Conservation (phyloP, 805 yeast species). For the Pichia nanzhaoensis region DNA sequence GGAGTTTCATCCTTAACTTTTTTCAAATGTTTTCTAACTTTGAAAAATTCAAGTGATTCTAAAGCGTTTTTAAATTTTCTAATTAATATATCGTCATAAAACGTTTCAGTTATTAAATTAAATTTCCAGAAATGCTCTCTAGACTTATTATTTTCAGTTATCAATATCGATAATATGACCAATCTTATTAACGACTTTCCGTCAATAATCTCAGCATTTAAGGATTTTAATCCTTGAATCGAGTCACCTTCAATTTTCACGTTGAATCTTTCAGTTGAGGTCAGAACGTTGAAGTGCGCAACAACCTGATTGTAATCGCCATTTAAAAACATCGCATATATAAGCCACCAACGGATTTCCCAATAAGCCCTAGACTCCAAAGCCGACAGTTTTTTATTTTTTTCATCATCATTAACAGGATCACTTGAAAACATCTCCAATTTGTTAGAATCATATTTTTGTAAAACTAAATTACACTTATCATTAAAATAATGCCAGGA, state of each 20-base stretch:
- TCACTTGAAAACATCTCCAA: slow-evolving; percentile 11
- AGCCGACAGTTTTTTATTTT: background rate
- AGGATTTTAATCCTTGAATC: slow-evolving; percentile 4
- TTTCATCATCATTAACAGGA: slow-evolving; percentile 14
- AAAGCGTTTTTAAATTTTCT: slow-evolving; percentile 21
- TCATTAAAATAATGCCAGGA: slow-evolving; percentile 6
- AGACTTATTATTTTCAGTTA: slow-evolving; percentile 13
- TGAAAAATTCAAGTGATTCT: slow-evolving; percentile 2
- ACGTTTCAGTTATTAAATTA: slow-evolving; percentile 15
- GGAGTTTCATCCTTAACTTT: slow-evolving; percentile 1
- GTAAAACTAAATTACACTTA: slow-evolving; percentile 5
- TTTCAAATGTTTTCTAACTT: background rate
- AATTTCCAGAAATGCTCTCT: slow-evolving; percentile 11
- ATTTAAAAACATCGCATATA: slow-evolving; percentile 22
- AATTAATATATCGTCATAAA: slow-evolving; percentile 18
- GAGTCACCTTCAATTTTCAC: background rate
- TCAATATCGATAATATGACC: slow-evolving; percentile 18
- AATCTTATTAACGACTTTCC: slow-evolving; percentile 17
- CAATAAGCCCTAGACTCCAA: slow-evolving; percentile 18
- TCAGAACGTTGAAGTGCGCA: background rate
- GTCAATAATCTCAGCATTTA: slow-evolving; percentile 15
- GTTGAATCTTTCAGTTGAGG: background rate
- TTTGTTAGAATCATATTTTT: background rate
- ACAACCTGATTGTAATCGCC: slow-evolving; percentile 22
- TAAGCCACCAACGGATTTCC: slow-evolving; percentile 26